Evolutionary conservation across 208 protist species (phyloP), one percentile per base, ranked within the genome.

Genomic region (Trypanosomatidae sp.): DNA sequence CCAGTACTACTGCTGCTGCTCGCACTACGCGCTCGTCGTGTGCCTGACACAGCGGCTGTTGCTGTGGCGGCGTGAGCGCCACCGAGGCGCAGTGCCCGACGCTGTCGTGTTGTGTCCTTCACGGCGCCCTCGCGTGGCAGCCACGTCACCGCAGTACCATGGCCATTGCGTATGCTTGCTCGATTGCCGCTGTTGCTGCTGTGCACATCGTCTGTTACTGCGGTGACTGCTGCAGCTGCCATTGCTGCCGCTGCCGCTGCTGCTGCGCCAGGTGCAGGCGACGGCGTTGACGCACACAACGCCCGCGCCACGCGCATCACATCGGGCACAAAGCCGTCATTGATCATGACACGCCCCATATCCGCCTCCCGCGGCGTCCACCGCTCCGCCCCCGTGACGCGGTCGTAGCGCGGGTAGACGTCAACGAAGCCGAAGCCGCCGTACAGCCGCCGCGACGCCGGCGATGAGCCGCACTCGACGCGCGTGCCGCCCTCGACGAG

Each of bases 321-420:
- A 33, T 53, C 47, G n/a, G 55, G 44, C 15, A 75, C 48, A 54
- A 90, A 79, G 52, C 66, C 44, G 19, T 77, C 16, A 42, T 84
- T 81, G 13, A 66, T 70, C 81, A 90, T 90, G 19, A 87, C 81
- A 7, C 81, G 72, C 0, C 81, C 81, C 61, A 75, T 79, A 45
- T 87, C 81, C 38, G 64, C 70, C 49, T 90, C 81, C 61, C 72
- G 72, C 43, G 73, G 63, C 20, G 76, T 87, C 73, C 76, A 90
- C 21, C 62, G 65, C 59, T 81, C 69, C 42, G 72, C 60, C 42
- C 45, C 49, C 18, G 75, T 84, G 3, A 65, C 58, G 3, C 56
- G 46, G 59, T 89, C 71, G 57, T 71, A 77, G 8, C 75, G 75
- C 3, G 80, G 75, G 59, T 78, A 86, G 8, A 89, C 75, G 33